Base-by-base conservation (phyloP, 495 filamentous ascomycete genomes). In the Lepraria neglecta region DNA sequence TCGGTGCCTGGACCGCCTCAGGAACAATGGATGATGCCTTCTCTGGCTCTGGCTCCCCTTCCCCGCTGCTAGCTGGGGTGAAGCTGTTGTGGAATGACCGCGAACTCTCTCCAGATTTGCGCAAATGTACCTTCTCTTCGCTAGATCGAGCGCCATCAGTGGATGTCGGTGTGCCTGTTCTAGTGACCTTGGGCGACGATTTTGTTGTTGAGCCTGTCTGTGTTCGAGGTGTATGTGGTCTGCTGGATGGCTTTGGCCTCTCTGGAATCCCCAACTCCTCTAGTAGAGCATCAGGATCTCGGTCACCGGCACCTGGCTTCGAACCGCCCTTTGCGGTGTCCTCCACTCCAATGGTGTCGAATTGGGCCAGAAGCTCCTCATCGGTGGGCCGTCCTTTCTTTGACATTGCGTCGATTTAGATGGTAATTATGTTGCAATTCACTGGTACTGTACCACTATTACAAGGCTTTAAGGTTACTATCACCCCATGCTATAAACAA, bases 211-310 rank as follows among this genome's bases (percentile, higher is more conserved):
- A 66, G 24, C 75, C 69, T 35, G 70, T 70, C 69, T 62, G 83
- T 78, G 56, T 76, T 74, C 12, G 85, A 81, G 94, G 94, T 0
- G 94, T 98, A 62, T 89, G 86, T 5, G 92, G 87, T 42, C 92
- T 84, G 58, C 85, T 87, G 58, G 77, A 70, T 4, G 83, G 79
- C 38, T 85, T 81, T 66, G 87, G 82, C 60, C 83, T 77, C 56
- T 85, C 84, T 56, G 95, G 84, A 61, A 86, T 84, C 68, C 89
- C 89, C 60, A 98, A 83, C 63, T 97, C 91, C 51, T 90, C 89
- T 44, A 98, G 84, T 58, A 89, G 79, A 56, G 82, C 74, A 38
- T 77, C 77, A 35, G 74, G 69, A 62, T 84, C 75, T 64, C 80
- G 77, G 50, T 73, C 75, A 53, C 73, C 70, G 50, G 74, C 71